A percentile compares a stretch with the other conserved stretches of the same genome.
phyloP scores from a whole-genome alignment of 495 filamentous ascomycete genomes.

The Podospora australis region DNA sequence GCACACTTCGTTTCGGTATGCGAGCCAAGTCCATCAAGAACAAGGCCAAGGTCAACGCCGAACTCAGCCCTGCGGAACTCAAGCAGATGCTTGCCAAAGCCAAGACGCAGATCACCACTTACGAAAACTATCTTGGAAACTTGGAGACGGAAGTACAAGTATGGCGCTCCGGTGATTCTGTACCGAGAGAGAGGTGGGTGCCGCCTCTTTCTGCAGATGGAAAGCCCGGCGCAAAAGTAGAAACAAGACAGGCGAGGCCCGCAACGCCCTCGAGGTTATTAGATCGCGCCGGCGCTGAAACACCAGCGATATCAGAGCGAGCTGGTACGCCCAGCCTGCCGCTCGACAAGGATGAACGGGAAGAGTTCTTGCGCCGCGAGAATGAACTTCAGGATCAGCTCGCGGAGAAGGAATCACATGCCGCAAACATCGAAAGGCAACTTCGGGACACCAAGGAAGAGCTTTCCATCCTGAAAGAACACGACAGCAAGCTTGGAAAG shows the following conservation, averaged over 20 bases:
- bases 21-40: conserved; percentile 98
- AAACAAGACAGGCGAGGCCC: conserved; percentile 56
- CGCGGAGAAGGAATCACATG: conserved; percentile 80
- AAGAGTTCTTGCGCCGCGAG: conserved; percentile 91
- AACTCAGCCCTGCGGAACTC: conserved; percentile 89
- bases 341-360: conserved; percentile 91
- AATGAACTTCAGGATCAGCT: conserved; percentile 97
- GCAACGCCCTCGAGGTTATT: conserved; percentile 77
- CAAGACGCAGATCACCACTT: conserved; percentile 80
- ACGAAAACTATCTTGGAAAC: conserved; percentile 76
- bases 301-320: conserved; percentile 59
- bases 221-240: conserved; percentile 49
- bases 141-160: conserved; percentile 77
- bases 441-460: conserved; percentile 79
- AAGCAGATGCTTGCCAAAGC: conserved; percentile 87
- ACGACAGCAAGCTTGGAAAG: conserved; percentile 68
- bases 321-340: conserved; percentile 78
- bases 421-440: conserved; percentile 68
- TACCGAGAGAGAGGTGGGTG: conserved; percentile 72
- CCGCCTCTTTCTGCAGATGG: conserved; percentile 56
- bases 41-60: conserved; percentile 98
- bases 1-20: conserved; percentile 92
- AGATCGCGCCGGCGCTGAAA: conserved; percentile 66
- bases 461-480: conserved; percentile 71
- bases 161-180: conserved; percentile 83